Base-by-base conservation (phyloP, 2,329 filamentous ascomycete species). In the Colletotrichum sp. region DNA sequence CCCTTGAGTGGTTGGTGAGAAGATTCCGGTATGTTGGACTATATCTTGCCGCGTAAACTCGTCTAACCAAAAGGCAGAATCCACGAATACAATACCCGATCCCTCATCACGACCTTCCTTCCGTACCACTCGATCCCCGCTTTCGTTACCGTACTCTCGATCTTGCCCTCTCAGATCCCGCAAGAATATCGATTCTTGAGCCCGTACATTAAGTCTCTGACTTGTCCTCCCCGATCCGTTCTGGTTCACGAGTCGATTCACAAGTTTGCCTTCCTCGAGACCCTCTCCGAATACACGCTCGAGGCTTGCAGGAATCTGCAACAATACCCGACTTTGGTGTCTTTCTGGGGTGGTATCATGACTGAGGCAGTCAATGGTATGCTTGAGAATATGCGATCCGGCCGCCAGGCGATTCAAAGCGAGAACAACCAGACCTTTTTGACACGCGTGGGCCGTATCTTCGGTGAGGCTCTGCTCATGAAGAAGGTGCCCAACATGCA, bases 1-100 rank as follows among this genome's bases (percentile, higher is more conserved):
- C 96, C 18, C 89, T 99, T 48, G 98, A 99, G 87, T 99, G 97
- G 97, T 90, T 99, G 63, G 91, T 99, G 71, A 90, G 97, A 81
- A 91, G 96, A 81, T 99, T 99, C 82, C 92, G 93, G 95, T 98
- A 87, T 77, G 89, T 80, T 9, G 16, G 13, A 26, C 24, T 72
- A 48, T 77, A 77, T 64, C 79, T 78, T 28, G 78, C 63, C 26
- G 39, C 52, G 32, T n/a, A 24, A 28, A 18, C n/a, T 9, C 18
- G 8, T 68, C 73, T 76, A 43, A 76, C 32, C 32, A 9, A 13
- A n/a, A 55, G 34, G 7, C 79, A 98, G 96, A 79, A 92, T 98
- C 68, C 97, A 99, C 83, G 95, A 99, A 84, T 93, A 96, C 85
- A 99, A 98, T 84, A 96, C 95, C 6, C 88, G 91, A 5, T 90